phyloP scores from a whole-genome alignment of 2,329 filamentous ascomycete genomes.

The Diaporthe sp. region DNA sequence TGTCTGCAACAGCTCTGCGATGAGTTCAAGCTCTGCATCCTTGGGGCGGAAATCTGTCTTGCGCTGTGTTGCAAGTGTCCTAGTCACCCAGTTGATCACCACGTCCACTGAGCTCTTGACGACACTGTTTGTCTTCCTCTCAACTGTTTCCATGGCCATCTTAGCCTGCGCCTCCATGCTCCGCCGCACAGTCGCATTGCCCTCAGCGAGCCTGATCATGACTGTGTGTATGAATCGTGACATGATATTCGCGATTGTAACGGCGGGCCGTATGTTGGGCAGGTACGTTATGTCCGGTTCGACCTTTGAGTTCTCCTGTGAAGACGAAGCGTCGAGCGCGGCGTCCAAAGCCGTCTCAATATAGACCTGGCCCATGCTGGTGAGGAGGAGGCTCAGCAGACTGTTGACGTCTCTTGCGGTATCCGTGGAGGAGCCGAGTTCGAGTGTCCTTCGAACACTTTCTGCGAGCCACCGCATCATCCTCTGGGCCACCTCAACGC shows the following conservation, averaged over 20 bases:
- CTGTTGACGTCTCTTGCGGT: constrained; percentile 94
- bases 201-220: constrained; percentile 87
- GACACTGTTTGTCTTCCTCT: constrained; percentile 81
- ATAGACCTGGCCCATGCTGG: constrained; percentile 88
- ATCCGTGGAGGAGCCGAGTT: constrained; percentile 88
- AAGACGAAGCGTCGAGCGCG: constrained; percentile 77
- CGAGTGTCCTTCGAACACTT: constrained; percentile 89
- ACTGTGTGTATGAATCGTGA: constrained; percentile 92
- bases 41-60: constrained; percentile 92
- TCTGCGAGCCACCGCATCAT: constrained; percentile 99
- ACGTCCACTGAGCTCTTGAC: constrained; percentile 73
- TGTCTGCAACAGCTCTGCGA: constrained; percentile 84
- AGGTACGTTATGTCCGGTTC: constrained; percentile 93
- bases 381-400: constrained; percentile 84
- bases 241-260: constrained; percentile 93
- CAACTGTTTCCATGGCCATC: constrained; percentile 79
- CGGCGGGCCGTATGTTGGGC: constrained; percentile 80
- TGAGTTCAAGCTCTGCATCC: constrained; percentile 75
- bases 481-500: constrained; percentile 89
- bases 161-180: constrained; percentile 89
- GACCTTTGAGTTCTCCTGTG: constrained; percentile 82
- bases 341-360: constrained; percentile 77
- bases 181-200: constrained; percentile 89
- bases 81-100: constrained; percentile 80
- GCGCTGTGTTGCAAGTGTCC: constrained; percentile 81